A percentile compares a stretch with the other conserved stretches of the same genome.
These are phyloP conservation scores for Sporothrix euskadiensis DNA, from an alignment of 2,329 filamentous ascomycete genomes.

Conservation along the genomic window DNA sequence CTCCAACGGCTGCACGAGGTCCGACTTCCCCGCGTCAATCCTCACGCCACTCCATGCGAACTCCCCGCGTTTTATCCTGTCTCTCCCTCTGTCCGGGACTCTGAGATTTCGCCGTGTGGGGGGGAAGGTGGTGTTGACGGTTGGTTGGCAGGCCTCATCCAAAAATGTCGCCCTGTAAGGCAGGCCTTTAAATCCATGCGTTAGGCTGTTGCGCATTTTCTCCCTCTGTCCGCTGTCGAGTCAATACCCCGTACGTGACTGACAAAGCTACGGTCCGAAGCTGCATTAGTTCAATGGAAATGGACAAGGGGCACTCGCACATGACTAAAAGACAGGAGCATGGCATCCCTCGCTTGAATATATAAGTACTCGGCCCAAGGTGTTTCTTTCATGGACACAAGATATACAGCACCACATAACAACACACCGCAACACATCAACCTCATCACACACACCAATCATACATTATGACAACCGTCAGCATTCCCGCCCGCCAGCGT, in stretches of 20 bases:
- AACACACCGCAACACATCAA: background rate
- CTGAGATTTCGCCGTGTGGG: background rate
- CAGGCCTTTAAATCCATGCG: background rate
- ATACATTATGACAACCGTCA: background rate
- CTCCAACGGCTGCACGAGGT: background rate
- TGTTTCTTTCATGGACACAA: background rate
- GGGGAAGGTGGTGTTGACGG: background rate
- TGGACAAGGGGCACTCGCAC: background rate
- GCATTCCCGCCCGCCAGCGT: slow-evolving; percentile 31
- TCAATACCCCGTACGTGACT: background rate
- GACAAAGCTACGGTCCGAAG: background rate
- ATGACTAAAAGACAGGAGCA: background rate
- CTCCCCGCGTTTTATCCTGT: background rate
- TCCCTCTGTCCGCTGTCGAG: background rate
- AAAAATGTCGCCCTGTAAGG: background rate
- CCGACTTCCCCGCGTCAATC: background rate
- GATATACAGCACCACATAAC: background rate
- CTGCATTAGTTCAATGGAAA: background rate
- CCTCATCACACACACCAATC: background rate
- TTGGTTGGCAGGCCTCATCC: background rate
- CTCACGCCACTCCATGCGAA: background rate
- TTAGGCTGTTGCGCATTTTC: background rate
- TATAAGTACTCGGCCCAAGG: background rate
- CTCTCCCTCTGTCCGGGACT: background rate
- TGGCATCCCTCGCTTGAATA: background rate